Conservation (phyloP, 768 basidiomycete genomes). For the Boletus patriciae region DNA sequence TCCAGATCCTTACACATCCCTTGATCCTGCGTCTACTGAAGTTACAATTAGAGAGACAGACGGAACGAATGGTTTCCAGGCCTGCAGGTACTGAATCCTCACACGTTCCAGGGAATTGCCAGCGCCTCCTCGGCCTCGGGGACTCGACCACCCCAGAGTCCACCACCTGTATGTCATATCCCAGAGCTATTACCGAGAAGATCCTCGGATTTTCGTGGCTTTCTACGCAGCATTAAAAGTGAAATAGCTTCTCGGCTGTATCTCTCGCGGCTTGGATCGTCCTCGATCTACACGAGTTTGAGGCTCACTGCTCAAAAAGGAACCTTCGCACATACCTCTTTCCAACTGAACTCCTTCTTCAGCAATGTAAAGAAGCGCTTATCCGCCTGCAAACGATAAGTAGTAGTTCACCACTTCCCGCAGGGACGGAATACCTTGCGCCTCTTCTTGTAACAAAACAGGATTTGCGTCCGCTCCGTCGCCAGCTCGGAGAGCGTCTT, state of each 20-base stretch:
- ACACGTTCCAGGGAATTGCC: neutral
- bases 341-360: constrained; percentile 76
- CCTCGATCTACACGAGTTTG: constrained; percentile 46
- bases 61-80: neutral
- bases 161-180: neutral
- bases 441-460: constrained; percentile 94
- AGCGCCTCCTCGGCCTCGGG: neutral
- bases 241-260: constrained; percentile 70
- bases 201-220: neutral
- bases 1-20: neutral
- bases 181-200: neutral
- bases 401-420: neutral
- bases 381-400: constrained; percentile 60
- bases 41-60: constrained; percentile 9
- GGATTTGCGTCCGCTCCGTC: constrained; percentile 56
- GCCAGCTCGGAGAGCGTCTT: constrained; percentile 70
- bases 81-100: neutral
- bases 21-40: constrained; percentile 6
- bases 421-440: constrained; percentile 60
- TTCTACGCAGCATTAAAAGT: constrained; percentile 45
- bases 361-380: constrained; percentile 81
- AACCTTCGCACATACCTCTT: constrained; percentile 44
- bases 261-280: constrained; percentile 57
- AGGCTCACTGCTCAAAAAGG: constrained; percentile 1
- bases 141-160: neutral